Conservation (phyloP, 106 monocot genomes). For the Dioscorea dumetorum region DNA sequence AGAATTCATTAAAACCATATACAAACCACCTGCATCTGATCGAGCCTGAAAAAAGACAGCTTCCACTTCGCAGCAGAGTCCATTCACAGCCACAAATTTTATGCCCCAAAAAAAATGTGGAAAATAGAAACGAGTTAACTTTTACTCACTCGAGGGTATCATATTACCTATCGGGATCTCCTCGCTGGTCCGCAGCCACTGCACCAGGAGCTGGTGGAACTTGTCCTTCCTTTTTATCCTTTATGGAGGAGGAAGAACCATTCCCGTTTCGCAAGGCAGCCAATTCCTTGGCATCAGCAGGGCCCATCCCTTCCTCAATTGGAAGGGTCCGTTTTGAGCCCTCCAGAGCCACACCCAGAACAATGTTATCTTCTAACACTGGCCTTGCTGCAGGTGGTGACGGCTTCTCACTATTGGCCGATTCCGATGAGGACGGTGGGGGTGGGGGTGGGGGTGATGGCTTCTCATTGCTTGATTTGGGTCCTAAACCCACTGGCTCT, state of each 20-base stretch:
- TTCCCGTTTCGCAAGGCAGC: slow-evolving; percentile 20
- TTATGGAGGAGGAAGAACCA: slow-evolving; percentile 26
- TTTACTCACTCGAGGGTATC: background rate
- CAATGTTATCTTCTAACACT: slow-evolving; percentile 55
- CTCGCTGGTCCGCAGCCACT: slow-evolving; percentile 20
- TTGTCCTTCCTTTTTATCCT: slow-evolving; percentile 36
- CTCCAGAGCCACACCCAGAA: slow-evolving; percentile 57
- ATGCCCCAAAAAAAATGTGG: no score
- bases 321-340: slow-evolving; percentile 63
- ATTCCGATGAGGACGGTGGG: background rate
- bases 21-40: slow-evolving; percentile 3
- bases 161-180: slow-evolving; percentile 25
- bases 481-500: background rate
- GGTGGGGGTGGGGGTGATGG: background rate
- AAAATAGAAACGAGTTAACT: background rate
- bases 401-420: background rate
- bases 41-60: slow-evolving; percentile 5
- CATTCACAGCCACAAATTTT: no score
- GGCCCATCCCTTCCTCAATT: slow-evolving; percentile 27
- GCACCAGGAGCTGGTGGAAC: slow-evolving; percentile 7
- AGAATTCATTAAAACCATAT: background rate
- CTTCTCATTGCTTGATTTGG: slow-evolving; percentile 10
- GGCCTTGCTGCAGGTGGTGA: slow-evolving; percentile 10
- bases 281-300: slow-evolving; percentile 35
- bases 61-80: background rate